Percentiles rank a stretch among this genome's conserved stretches.
phyloP scores from a whole-genome alignment of 2,329 filamentous ascomycete genomes.

The Colletotrichum sp. region DNA sequence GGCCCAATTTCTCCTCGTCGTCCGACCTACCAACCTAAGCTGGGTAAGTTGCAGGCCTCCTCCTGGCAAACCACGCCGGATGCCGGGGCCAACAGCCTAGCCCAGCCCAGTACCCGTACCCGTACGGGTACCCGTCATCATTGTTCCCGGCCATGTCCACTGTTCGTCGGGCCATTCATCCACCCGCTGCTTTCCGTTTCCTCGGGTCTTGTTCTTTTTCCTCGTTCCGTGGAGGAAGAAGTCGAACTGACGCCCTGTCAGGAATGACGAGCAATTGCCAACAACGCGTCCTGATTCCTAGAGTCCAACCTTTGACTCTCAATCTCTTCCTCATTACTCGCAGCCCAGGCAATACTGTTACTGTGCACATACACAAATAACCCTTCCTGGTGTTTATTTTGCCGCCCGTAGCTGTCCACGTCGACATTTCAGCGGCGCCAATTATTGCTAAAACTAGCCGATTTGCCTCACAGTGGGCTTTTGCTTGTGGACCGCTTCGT shows the following conservation, averaged over 20 bases:
- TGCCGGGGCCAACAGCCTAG: not conserved
- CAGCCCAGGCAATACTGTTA: not conserved
- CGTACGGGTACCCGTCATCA: not conserved
- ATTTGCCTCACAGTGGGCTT: not conserved
- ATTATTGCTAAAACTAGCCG: not conserved
- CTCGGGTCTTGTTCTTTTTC: not conserved
- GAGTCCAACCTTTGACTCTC: not conserved
- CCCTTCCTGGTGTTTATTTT: not conserved
- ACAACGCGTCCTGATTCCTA: not conserved
- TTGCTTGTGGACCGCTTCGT: slow-evolving; percentile 5
- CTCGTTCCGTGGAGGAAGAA: not conserved
- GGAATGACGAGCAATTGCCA: slow-evolving; percentile 4
- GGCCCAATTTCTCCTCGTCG: not conserved
- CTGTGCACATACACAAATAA: not conserved
- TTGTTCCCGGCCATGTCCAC: not conserved
- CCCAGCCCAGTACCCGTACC: not conserved
- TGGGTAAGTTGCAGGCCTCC: not conserved
- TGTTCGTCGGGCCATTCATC: not conserved
- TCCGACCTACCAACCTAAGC: not conserved
- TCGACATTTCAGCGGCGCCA: not conserved
- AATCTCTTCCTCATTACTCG: slow-evolving; percentile 9
- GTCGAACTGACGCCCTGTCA: not conserved
- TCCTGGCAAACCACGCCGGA: slow-evolving; percentile 4
- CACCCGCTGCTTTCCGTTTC: not conserved
- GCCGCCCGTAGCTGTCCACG: not conserved